Base-by-base conservation (phyloP, 2,329 filamentous ascomycete species). In the Trematosphaeria pertusa region DNA sequence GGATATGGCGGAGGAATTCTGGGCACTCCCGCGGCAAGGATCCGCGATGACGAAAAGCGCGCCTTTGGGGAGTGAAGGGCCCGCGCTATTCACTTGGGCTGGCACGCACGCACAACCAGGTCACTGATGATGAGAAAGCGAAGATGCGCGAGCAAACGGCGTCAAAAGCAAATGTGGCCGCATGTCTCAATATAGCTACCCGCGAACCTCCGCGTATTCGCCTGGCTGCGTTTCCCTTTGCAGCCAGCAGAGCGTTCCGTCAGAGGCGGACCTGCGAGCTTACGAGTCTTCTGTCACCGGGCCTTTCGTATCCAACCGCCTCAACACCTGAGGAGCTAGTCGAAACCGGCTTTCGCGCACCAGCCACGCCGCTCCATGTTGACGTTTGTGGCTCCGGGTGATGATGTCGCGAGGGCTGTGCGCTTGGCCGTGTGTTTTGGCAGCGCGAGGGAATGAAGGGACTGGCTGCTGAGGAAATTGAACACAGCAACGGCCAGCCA, bases 251-350 rank as follows among this genome's bases (percentile, higher is more conserved):
- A n/a, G 17, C 28, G 21, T 17, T 34, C 39, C 35, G 20, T 28
- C 24, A 22, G 18, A 19, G 30, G 28, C 43, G 35, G 24, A 28
- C 17, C 20, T 4, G n/a, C 21, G 14, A 9, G 41, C 41, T 46
- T 41, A 42, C 42, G 47, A 46, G 32, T 36, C 37, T 24, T 43
- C 14, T 14, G 35, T 37, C 41, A 37, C 46, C 37, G 24, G 35
- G 15, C 10, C 26, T 43, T 37, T 53, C 50, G 56, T 56, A 54
- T 59, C 46, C 46, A 41, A 43, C 43, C 48, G 48, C 52, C 48
- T n/a, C 53, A 39, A 48, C 37, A 48, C 34, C 41, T 43, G 21
- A 11, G 20, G 21, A 50, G 39, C 58, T 50, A 57, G 50, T 52
- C 57, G 44, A 54, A 56, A 56, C 51, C 12, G 24, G 24, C 24